These are phyloP conservation scores for Neopestalotiopsis rosae DNA, from an alignment of 2,329 filamentous ascomycete species.

Conservation along the genomic window DNA sequence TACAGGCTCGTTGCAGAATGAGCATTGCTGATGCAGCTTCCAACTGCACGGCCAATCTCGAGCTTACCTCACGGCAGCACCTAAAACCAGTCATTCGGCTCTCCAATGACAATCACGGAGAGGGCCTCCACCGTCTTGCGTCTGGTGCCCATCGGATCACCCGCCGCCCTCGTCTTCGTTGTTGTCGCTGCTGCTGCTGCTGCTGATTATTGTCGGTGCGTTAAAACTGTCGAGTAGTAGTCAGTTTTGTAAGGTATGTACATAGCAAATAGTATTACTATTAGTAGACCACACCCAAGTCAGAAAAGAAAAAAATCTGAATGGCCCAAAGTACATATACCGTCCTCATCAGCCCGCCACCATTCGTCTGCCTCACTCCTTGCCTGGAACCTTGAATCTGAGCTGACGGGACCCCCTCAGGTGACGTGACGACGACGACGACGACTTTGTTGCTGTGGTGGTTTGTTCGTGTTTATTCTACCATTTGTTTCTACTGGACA, in stretches of 20 bases:
- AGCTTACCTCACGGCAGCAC: not conserved
- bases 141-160: not conserved
- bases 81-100: slow-evolving; percentile 1
- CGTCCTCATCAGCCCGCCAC: slow-evolving; percentile 15
- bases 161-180: not conserved
- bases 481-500: not conserved
- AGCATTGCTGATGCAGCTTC: slow-evolving; percentile 30
- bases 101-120: not conserved
- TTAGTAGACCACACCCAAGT: not conserved
- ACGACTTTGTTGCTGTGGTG: not conserved
- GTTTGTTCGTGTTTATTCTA: not conserved
- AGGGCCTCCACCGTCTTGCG: not conserved
- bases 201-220: not conserved
- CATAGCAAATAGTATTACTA: not conserved
- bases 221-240: too few species aligned
- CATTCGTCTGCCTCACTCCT: slow-evolving; percentile 1
- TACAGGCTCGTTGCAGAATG: slow-evolving; percentile 39
- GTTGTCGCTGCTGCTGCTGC: not conserved
- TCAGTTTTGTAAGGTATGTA: not conserved
- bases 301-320: not conserved
- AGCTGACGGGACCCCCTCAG: slow-evolving; percentile 9
- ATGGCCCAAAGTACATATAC: slow-evolving; percentile 10
- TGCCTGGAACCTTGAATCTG: not conserved
- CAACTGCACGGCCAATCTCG: slow-evolving; percentile 20
- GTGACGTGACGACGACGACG: slow-evolving; percentile 2